phyloP scores from a whole-genome alignment of 768 basidiomycete genomes.

The Pisolithus microcarpus region DNA sequence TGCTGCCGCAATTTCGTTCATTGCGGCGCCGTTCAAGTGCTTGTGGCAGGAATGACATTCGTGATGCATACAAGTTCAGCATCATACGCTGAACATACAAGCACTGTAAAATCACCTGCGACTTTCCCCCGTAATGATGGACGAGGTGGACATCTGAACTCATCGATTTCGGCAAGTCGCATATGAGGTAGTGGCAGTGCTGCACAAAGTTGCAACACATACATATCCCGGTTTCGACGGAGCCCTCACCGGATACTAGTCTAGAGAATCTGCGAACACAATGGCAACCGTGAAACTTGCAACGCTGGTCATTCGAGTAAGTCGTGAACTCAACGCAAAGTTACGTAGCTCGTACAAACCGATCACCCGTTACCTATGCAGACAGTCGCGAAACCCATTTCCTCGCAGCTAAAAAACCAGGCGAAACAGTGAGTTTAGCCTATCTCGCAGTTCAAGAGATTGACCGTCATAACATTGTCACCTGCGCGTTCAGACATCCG shows the following conservation, averaged over 20 bases:
- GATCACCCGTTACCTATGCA: slow-evolving; percentile 17
- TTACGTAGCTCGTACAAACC: too few relatives aligned
- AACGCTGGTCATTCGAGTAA: slow-evolving; percentile 66
- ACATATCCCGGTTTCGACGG: too few relatives aligned
- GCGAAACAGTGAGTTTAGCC: slow-evolving; percentile 53
- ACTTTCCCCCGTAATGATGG: too few relatives aligned
- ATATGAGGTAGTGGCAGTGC: too few relatives aligned
- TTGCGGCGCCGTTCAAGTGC: background rate
- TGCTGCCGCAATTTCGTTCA: background rate
- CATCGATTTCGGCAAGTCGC: too few relatives aligned
- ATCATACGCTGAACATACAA: too few relatives aligned
- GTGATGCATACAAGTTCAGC: too few relatives aligned
- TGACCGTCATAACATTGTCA: background rate
- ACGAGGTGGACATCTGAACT: too few relatives aligned
- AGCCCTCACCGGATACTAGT: too few relatives aligned
- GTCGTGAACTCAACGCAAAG: slow-evolving; percentile 37
- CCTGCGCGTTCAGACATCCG: slow-evolving; percentile 46
- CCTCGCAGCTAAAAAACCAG: slow-evolving; percentile 58
- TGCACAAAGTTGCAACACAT: too few relatives aligned
- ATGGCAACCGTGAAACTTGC: slow-evolving; percentile 76
- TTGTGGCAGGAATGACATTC: too few relatives aligned
- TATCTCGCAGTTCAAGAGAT: background rate
- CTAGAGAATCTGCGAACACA: background rate
- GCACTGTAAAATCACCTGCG: too few relatives aligned
- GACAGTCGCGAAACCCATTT: slow-evolving; percentile 85